phyloP scores from a whole-genome alignment of 1,284 basidiomycete species.

The Naganishia cerealis region DNA sequence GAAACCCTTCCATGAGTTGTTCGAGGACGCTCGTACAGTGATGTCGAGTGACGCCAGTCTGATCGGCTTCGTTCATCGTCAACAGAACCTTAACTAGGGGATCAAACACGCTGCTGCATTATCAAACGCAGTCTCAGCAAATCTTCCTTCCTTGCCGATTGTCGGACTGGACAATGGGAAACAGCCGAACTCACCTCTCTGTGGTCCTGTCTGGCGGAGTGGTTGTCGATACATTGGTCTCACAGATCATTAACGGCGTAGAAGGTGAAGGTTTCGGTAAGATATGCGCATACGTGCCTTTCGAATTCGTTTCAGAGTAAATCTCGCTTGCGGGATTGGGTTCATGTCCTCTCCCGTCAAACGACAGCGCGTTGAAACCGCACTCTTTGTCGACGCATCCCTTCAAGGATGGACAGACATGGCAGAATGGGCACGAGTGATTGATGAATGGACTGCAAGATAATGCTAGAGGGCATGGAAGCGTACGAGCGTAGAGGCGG shows the following conservation, averaged over 20 bases:
- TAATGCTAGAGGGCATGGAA: slow-evolving; percentile 6
- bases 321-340: slow-evolving; percentile 6
- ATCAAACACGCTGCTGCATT: not conserved
- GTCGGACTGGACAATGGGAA: not conserved
- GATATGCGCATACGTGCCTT: slow-evolving; percentile 1
- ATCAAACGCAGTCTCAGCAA: not conserved
- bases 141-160: not conserved
- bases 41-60: not conserved
- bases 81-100: not conserved
- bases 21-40: not conserved
- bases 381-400: not conserved
- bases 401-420: not conserved
- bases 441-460: slow-evolving; percentile 1
- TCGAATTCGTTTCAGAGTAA: slow-evolving; percentile 16
- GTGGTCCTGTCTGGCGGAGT: not conserved
- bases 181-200: not conserved
- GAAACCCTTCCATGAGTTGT: not conserved
- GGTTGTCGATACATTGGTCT: not conserved
- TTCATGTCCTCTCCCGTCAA: slow-evolving; percentile 14
- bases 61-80: not conserved
- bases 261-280: not conserved
- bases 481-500: slow-evolving; percentile 6
- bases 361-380: slow-evolving; percentile 3
- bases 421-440: not conserved
- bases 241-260: not conserved